A percentile compares a stretch with the other conserved stretches of the same genome.
These are phyloP conservation scores for Colletotrichum caudatum DNA, from an alignment of 2,329 filamentous ascomycete species.

Conservation along the genomic window DNA sequence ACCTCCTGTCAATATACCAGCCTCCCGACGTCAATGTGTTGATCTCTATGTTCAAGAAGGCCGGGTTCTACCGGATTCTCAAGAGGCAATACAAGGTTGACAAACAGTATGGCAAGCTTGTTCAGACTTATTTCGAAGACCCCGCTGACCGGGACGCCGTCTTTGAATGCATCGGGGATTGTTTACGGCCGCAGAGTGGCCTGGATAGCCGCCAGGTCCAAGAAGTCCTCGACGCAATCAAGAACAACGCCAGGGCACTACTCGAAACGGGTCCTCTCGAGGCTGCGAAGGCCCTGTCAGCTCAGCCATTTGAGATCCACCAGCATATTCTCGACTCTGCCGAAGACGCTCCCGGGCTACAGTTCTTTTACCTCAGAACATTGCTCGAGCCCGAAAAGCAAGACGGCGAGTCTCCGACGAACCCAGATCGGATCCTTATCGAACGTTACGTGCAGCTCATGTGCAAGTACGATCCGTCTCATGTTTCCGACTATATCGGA, in stretches of 20 bases:
- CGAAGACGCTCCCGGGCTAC: constrained; percentile 70
- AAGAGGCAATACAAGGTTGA: constrained; percentile 89
- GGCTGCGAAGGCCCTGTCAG: constrained; percentile 74
- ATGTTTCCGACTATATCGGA: constrained; percentile 88
- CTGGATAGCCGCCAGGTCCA: constrained; percentile 77
- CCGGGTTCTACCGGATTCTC: constrained; percentile 89
- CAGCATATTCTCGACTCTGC: constrained; percentile 73
- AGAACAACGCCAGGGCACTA: constrained; percentile 73
- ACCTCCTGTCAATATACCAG: constrained; percentile 92
- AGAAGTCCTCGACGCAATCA: constrained; percentile 77
- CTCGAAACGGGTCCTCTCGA: constrained; percentile 73
- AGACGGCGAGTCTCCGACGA: constrained; percentile 48
- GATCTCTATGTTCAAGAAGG: constrained; percentile 81
- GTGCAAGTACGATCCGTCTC: constrained; percentile 84
- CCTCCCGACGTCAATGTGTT: constrained; percentile 83
- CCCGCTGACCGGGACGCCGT: constrained; percentile 78
- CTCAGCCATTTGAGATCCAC: constrained; percentile 73
- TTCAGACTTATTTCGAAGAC: constrained; percentile 89
- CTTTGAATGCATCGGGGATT: constrained; percentile 84
- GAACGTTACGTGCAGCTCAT: constrained; percentile 92
- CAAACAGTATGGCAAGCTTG: constrained; percentile 80
- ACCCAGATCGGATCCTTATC: constrained; percentile 69
- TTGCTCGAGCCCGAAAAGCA: constrained; percentile 72
- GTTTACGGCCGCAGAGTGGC: constrained; percentile 72
- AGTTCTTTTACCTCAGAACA: constrained; percentile 81